Evolutionary conservation across 345 rosid species (phyloP).

Genomic region (Brassica nigra): DNA sequence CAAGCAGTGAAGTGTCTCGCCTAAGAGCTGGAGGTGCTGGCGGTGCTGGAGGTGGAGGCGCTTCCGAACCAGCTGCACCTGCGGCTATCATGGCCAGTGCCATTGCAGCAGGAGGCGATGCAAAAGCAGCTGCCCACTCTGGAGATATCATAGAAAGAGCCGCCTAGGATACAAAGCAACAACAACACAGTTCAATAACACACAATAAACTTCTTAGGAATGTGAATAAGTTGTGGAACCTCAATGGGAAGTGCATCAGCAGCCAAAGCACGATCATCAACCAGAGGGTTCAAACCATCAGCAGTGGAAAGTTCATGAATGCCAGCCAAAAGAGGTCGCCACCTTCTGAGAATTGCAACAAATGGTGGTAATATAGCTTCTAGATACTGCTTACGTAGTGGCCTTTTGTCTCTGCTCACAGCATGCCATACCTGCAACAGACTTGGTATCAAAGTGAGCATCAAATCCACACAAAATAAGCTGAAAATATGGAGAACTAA

Average conservation of each 20-base stretch:
- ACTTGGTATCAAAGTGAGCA: conserved; percentile 21
- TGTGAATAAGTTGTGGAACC: conserved; percentile 44
- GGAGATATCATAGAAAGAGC: conserved; percentile 95
- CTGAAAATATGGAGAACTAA: conserved; percentile 48
- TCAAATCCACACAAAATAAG: background rate
- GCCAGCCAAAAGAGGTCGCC: conserved; percentile 95
- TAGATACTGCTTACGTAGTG: conserved; percentile 85
- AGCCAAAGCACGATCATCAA: conserved; percentile 92
- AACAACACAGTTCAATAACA: background rate
- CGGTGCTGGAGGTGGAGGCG: conserved; percentile 46
- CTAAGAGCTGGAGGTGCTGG: conserved; percentile 59
- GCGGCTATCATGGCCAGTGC: conserved; percentile 99
- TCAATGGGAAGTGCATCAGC: conserved; percentile 89
- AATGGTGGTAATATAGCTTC: conserved; percentile 93
- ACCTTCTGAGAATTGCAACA: conserved; percentile 89
- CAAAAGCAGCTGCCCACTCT: conserved; percentile 98
- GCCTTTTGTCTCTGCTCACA: conserved; percentile 71
- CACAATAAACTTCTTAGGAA: background rate
- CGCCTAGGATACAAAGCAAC: conserved; percentile 55
- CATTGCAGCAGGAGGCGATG: conserved; percentile 99
- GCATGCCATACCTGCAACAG: conserved; percentile 88
- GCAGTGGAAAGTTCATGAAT: conserved; percentile 93
- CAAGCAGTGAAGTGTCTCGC: conserved; percentile 81
- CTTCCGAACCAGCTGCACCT: conserved; percentile 90
- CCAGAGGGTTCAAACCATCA: conserved; percentile 95